Conservation (phyloP, 1,139 yeast species). For the Suhomyces terraborum region DNA sequence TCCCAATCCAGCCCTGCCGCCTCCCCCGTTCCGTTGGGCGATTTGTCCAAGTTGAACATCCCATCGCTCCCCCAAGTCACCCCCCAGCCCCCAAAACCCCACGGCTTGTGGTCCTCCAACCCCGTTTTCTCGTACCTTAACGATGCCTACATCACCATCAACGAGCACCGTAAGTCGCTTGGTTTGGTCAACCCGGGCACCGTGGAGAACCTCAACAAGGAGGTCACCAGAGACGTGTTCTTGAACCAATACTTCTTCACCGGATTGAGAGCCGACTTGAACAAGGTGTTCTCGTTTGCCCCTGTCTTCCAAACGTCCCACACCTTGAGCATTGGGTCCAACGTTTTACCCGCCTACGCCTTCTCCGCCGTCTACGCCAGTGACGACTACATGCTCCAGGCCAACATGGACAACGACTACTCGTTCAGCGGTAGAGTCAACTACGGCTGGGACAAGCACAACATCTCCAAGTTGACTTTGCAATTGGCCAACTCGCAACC, state of each 20-base stretch:
- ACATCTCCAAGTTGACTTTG: conserved; percentile 81
- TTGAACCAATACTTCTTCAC: conserved; percentile 88
- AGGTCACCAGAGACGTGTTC: conserved; percentile 90
- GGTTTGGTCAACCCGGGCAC: conserved; percentile 93
- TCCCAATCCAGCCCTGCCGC: conserved; percentile 23
- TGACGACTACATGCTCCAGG: conserved; percentile 85
- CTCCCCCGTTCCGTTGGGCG: conserved; percentile 47
- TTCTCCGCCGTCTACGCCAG: conserved; percentile 89
- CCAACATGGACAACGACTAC: conserved; percentile 84
- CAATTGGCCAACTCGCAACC: conserved; percentile 92
- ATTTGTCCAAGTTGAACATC: conserved; percentile 52
- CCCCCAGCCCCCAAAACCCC: conserved; percentile 50
- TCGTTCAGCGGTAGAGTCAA: conserved; percentile 87
- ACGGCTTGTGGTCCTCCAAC: conserved; percentile 78
- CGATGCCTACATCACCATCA: conserved; percentile 70
- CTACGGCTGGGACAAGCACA: conserved; percentile 85
- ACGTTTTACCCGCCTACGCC: conserved; percentile 86
- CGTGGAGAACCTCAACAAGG: conserved; percentile 89
- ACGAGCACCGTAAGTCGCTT: conserved; percentile 78
- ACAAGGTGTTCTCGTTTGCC: conserved; percentile 85
- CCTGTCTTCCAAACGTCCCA: conserved; percentile 98
- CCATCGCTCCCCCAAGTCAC: conserved; percentile 63
- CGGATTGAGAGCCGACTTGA: conserved; percentile 94
- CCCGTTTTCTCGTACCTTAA: conserved; percentile 81
- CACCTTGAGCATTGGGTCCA: conserved; percentile 87